A percentile compares a stretch with the other conserved stretches of the same genome.
These are phyloP conservation scores for Colletotrichum lini DNA, from an alignment of 2,329 filamentous ascomycete genomes.

Conservation along the genomic window DNA sequence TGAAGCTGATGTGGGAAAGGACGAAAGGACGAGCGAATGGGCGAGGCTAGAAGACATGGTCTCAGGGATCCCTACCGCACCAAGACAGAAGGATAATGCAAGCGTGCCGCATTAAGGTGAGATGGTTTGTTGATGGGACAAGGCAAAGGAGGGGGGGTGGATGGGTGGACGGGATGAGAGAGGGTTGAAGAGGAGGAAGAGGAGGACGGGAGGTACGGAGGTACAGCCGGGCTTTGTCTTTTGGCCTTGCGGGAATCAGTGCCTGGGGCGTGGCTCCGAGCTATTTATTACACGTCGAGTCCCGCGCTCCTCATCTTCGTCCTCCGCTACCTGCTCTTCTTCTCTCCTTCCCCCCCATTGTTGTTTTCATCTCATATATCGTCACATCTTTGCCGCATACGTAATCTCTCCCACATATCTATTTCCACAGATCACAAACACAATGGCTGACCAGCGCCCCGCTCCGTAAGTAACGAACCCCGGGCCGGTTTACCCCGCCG, in stretches of 20 bases:
- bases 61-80: background rate
- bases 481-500: slow-evolving; percentile 14
- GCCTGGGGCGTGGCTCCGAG: slow-evolving; percentile 20
- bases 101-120: background rate
- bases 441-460: slow-evolving; percentile 43
- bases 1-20: background rate
- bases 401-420: background rate
- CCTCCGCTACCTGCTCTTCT: background rate
- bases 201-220: slow-evolving; percentile 1
- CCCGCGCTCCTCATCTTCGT: slow-evolving; percentile 1
- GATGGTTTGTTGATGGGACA: background rate
- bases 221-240: slow-evolving; percentile 6
- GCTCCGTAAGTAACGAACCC: slow-evolving; percentile 42
- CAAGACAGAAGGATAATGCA: background rate
- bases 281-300: slow-evolving; percentile 37
- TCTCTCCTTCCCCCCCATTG: background rate
- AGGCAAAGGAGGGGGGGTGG: background rate
- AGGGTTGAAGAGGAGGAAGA: background rate
- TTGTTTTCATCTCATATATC: background rate
- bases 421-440: slow-evolving; percentile 18
- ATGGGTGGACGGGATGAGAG: no score
- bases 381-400: background rate
- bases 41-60: background rate
- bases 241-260: background rate
- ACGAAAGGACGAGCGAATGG: background rate